These are phyloP conservation scores for Glycine tomentella DNA, from an alignment of 306 rosid species.

Conservation along the genomic window DNA sequence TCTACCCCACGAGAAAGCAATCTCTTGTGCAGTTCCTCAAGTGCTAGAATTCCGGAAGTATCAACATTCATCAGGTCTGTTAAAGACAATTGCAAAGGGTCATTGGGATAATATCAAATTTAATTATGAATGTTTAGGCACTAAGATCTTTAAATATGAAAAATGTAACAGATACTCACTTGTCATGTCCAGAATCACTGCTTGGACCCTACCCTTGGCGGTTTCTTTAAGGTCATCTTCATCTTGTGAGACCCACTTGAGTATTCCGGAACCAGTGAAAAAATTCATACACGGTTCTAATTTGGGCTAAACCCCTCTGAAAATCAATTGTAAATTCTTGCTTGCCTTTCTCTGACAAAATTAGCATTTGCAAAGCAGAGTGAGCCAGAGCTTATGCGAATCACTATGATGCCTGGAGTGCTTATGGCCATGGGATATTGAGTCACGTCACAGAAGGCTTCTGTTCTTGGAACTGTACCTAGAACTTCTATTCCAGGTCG, in stretches of 20 bases:
- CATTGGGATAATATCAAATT: neutral
- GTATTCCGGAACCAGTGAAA: conserved; percentile 62
- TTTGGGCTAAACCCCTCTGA: conserved; percentile 23
- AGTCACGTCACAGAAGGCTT: conserved; percentile 67
- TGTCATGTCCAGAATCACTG: conserved; percentile 73
- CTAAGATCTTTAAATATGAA: neutral
- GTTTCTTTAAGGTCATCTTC: conserved; percentile 56
- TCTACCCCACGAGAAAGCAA: conserved; percentile 62
- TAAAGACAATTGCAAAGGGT: neutral
- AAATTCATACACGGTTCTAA: conserved; percentile 34
- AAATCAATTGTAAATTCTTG: conserved; percentile 35
- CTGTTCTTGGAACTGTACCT: conserved; percentile 78
- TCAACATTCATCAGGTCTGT: conserved; percentile 74
- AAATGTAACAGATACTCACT: conserved; percentile 54
- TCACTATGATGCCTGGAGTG: conserved; percentile 65
- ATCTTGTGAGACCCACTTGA: conserved; percentile 67
- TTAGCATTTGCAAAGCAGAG: conserved; percentile 89
- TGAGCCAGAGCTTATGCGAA: conserved; percentile 72
- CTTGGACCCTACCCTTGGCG: conserved; percentile 52
- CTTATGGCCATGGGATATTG: conserved; percentile 83
- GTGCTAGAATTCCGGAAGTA: conserved; percentile 77
- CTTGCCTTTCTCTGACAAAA: conserved; percentile 80
- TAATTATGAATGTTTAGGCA: conserved; percentile 14
- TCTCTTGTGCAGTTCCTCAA: conserved; percentile 75
- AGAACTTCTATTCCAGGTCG: conserved; percentile 76